Evolutionary conservation across 73 alveolate genomes (phyloP).

Genomic region (Paramecium tetraurelia): DNA sequence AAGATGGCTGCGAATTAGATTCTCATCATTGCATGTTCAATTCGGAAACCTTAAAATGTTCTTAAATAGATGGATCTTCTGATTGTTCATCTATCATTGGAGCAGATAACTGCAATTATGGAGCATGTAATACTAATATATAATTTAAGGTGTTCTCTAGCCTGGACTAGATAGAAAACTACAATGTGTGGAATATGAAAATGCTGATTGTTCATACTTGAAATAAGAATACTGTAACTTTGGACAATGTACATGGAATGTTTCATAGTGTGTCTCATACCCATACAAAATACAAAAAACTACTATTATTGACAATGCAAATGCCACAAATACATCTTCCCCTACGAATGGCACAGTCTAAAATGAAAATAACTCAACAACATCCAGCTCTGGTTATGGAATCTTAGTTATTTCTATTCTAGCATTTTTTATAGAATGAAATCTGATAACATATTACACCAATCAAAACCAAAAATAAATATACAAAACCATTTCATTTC

Average conservation of each 20-base stretch:
- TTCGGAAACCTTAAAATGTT: not conserved
- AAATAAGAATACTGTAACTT: not conserved
- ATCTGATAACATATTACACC: not conserved
- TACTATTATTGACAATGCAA: not conserved
- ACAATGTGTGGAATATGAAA: not conserved
- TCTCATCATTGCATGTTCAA: not conserved
- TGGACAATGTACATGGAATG: conserved; percentile 38
- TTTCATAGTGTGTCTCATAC: not conserved
- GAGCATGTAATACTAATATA: not conserved
- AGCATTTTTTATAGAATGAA: not conserved
- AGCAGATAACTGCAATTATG: conserved; percentile 33
- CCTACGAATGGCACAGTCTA: not conserved
- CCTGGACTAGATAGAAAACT: not conserved
- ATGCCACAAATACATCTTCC: not conserved
- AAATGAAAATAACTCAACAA: not conserved
- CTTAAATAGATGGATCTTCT: not conserved
- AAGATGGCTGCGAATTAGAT: not conserved
- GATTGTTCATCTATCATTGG: not conserved
- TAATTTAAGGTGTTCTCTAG: conserved; percentile 9
- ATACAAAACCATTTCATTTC: not conserved
- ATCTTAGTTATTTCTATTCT: not conserved
- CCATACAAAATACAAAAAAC: not conserved
- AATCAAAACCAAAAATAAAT: not conserved
- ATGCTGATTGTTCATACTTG: conserved; percentile 8
- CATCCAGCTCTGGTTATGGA: not conserved